Base-by-base conservation (phyloP, 1,284 basidiomycete species). In the Ceratorhiza oryzae-sativae region DNA sequence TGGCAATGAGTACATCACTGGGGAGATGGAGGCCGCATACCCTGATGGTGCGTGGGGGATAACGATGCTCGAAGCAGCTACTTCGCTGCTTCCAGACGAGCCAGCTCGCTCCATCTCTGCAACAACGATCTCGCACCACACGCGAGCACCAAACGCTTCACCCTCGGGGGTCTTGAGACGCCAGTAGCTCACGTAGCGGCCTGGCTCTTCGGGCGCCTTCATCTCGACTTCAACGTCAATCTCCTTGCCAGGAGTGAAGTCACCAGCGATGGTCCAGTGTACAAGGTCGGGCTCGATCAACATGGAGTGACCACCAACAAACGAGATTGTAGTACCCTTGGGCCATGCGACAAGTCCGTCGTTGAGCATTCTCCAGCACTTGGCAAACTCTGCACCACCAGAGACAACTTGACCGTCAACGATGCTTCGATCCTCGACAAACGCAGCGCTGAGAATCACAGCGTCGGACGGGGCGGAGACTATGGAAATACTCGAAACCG, bases 381-480 rank as follows among this genome's bases (percentile, higher is more conserved):
- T 94, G 63, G 92, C 86, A 77, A 94, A 94, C 78, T 91, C 90
- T 0, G 91, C 91, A 51, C 92, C 92, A 5, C 92, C 88, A 51
- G 91, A 90, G 77, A 94, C 90, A 42, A 87, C 80, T 76, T 92
- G 90, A 0, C 92, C 92, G 76, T 91, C 90, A 9, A 85, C 82
- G 58, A 92, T 87, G 59, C 90, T 93, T 53, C 88, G 83, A 77
- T 94, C 89, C 46, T 82, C 83, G 6, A 94, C 76, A 74, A 90
- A 90, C 5, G 79, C 80, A 2, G 90, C 90, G 67, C 82, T 82
- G 72, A 89, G 77, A 23, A 74, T 74, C 25, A 67, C 20, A n/a
- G 71, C 34, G 10, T 49, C 49, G 6, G 71, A 41, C 55, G 63
- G 70, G 15, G 53, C 62, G 23, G 72, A 30, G 42, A 51, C 36